Conservation (phyloP, 2,329 filamentous ascomycete species). For the Epichloe aotearoae region DNA sequence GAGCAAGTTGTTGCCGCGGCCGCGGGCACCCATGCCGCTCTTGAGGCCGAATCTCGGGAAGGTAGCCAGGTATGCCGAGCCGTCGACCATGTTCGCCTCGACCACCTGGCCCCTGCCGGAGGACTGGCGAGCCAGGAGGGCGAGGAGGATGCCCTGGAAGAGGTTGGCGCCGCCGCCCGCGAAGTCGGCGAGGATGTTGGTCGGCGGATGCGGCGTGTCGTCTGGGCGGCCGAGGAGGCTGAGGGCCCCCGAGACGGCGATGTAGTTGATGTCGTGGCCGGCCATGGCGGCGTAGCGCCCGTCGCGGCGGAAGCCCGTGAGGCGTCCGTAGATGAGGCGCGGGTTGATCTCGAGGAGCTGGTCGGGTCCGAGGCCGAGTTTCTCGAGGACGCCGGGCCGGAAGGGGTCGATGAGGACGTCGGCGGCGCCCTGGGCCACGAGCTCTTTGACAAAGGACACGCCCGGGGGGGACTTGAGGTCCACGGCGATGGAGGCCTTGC, state of each 20-base stretch:
- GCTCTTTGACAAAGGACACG: slow-evolving; percentile 48
- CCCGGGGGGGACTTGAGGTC: slow-evolving; percentile 61
- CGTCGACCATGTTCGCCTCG: slow-evolving; percentile 95
- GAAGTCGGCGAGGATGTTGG: slow-evolving; percentile 81
- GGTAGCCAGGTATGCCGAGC: slow-evolving; percentile 62
- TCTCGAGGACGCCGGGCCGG: slow-evolving; percentile 81
- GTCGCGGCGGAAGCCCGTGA: slow-evolving; percentile 83
- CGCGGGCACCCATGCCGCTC: slow-evolving; percentile 45
- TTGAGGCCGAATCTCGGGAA: slow-evolving; percentile 60
- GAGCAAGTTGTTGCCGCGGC: slow-evolving; percentile 62
- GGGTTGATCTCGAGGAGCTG: slow-evolving; percentile 56
- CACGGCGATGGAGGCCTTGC: slow-evolving; percentile 68
- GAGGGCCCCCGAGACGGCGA: slow-evolving; percentile 79
- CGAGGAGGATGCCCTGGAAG: slow-evolving; percentile 71
- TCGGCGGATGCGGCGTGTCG: slow-evolving; percentile 63
- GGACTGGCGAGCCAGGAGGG: slow-evolving; percentile 51
- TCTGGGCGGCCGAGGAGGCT: slow-evolving; percentile 58
- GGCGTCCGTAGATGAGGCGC: slow-evolving; percentile 64
- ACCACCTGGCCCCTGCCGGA: slow-evolving; percentile 73
- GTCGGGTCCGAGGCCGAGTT: slow-evolving; percentile 61
- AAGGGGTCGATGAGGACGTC: slow-evolving; percentile 91
- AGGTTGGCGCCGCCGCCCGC: slow-evolving; percentile 76
- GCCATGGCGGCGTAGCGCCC: slow-evolving; percentile 80
- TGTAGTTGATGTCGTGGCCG: slow-evolving; percentile 93
- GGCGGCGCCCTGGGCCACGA: slow-evolving; percentile 60